Conservation (phyloP, 371 early-diverging fungal genomes). For the Phascolomyces articulosus region DNA sequence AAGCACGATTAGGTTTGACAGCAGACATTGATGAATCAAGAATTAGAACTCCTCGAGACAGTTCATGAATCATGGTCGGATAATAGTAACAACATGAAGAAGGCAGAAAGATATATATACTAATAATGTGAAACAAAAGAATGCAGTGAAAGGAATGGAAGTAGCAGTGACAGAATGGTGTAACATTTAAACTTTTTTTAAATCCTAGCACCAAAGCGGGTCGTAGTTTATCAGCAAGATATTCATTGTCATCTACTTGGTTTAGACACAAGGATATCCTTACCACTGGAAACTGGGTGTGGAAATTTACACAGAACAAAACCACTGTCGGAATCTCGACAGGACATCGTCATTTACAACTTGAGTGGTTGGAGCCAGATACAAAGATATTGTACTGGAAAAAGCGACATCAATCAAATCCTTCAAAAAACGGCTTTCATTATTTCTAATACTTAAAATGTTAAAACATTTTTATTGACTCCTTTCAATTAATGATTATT, state of each 20-base stretch:
- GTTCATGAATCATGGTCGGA: background rate
- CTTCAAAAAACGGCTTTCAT: slow-evolving; percentile 5
- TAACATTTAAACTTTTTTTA: too few species aligned
- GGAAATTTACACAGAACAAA: slow-evolving; percentile 17
- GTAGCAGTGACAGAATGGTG: background rate
- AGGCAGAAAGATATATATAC: too few species aligned
- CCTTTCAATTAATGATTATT: background rate
- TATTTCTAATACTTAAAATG: too few species aligned
- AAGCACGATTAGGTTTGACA: slow-evolving; percentile 16
- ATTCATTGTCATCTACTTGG: background rate
- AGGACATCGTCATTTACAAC: slow-evolving; percentile 12
- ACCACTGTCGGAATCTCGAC: background rate
- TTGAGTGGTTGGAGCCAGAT: slow-evolving; percentile 15
- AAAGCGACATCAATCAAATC: background rate
- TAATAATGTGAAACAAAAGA: too few species aligned
- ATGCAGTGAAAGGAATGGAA: background rate
- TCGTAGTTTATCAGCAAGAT: background rate
- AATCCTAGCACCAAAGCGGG: too few species aligned
- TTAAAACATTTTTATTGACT: background rate
- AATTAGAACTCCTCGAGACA: slow-evolving; percentile 15
- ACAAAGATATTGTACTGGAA: slow-evolving; percentile 12
- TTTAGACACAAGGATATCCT: background rate
- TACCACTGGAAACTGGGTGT: slow-evolving; percentile 15
- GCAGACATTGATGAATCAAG: slow-evolving; percentile 12
- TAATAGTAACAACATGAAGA: background rate